Base-by-base conservation (phyloP, 345 rosid species). In the Pseudoturritis turrita region DNA sequence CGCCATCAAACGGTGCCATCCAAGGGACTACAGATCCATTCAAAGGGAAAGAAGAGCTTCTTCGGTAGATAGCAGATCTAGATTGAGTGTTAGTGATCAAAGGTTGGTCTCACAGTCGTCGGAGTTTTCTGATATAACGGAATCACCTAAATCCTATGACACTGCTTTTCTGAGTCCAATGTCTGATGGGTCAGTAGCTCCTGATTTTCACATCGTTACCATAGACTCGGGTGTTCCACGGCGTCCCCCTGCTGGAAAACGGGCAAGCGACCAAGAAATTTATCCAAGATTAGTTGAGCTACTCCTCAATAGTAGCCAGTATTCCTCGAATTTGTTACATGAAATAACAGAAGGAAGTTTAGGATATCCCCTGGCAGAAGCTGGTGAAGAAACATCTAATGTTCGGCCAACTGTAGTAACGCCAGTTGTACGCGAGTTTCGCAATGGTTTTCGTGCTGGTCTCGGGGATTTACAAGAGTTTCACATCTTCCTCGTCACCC, bases 151-250 rank as follows among this genome's bases (percentile, higher is more conserved):
- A 77, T 86, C 86, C 10, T 78, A 79, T 74, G 79, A 80, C 60
- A 72, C 82, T 47, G 82, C 83, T 73, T 51, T 69, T 37, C 74
- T 79, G 81, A 83, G 88, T 74, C 86, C 76, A 47, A 74, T 78
- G 80, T 86, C 86, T 67, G 83, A 81, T 55, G 83, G 81, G 33
- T 79, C 86, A 5, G 53, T 68, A 3, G 51, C 74, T 62, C 57
- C 88, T 70, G 86, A 83, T 74, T 83, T 81, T 67, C 86, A 83
- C 56, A 81, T 90, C 41, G 89, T 95, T 44, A 93, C 96, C 53
- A 95, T 92, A 79, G 99, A 95, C 83, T 89, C 98, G 6, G 89
- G 89, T 56, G 96, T 95, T 80, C 99, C 99, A 21, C 92, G 99
- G 29, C 82, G 99, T 15, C 99, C 99, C 71, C 99, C 99, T 44